Evolutionary conservation across 2,329 filamentous ascomycete genomes (phyloP).

Genomic region (Sclerotinia subarctica): DNA sequence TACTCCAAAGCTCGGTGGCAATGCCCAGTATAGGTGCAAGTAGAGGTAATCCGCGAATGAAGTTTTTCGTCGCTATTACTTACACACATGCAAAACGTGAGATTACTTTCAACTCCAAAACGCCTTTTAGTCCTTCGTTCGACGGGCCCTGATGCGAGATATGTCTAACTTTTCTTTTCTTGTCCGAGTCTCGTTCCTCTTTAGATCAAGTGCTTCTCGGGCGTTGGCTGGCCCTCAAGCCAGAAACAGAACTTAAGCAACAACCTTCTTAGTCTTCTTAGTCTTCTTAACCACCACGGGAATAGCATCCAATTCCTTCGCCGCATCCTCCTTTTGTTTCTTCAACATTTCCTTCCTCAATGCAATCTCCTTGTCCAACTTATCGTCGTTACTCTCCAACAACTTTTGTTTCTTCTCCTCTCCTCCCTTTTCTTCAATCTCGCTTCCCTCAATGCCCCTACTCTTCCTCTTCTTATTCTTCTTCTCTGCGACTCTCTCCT

Average conservation of each 20-base stretch:
- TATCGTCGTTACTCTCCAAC: slow-evolving; percentile 38
- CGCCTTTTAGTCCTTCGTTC: background rate
- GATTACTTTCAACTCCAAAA: slow-evolving; percentile 15
- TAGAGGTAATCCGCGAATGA: slow-evolving; percentile 4
- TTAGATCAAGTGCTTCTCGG: too few relatives aligned
- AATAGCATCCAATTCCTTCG: slow-evolving; percentile 32
- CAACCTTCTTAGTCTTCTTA: slow-evolving; percentile 33
- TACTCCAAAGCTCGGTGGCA: background rate
- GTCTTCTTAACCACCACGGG: slow-evolving; percentile 29
- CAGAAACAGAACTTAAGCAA: slow-evolving; percentile 16
- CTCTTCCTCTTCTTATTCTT: slow-evolving; percentile 23
- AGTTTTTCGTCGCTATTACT: background rate
- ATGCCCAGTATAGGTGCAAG: background rate
- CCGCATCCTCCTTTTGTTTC: slow-evolving; percentile 40
- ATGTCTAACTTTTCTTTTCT: background rate
- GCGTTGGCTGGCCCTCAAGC: too few relatives aligned
- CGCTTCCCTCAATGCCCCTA: slow-evolving; percentile 11
- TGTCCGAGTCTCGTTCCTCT: background rate
- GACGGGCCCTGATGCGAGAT: too few relatives aligned
- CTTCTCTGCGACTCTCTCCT: slow-evolving; percentile 13
- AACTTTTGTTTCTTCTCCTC: slow-evolving; percentile 40
- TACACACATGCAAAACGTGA: background rate
- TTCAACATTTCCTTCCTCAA: slow-evolving; percentile 39
- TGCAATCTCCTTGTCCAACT: slow-evolving; percentile 39
- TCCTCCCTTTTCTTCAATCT: slow-evolving; percentile 27